Conservation (phyloP, 805 yeast genomes). For the Saccharomycopsis javanensis region DNA sequence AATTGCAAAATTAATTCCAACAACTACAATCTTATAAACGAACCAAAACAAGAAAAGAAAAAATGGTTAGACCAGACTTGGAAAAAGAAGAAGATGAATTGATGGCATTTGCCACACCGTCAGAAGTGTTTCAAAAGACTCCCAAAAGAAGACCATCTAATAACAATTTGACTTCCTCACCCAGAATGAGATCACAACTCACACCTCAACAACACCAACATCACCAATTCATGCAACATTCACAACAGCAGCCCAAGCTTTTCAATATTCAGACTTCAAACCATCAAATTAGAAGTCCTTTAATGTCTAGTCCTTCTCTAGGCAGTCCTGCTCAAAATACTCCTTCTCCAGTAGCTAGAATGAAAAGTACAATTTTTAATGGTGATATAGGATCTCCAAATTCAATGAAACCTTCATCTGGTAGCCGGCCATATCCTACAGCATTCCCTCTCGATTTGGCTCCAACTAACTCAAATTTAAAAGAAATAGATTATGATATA, state of each 20-base stretch:
- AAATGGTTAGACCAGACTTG: background rate
- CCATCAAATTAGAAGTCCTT: background rate
- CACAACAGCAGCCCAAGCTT: slow-evolving; percentile 4
- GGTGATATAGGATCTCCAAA: slow-evolving; percentile 1
- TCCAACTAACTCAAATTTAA: slow-evolving; percentile 9
- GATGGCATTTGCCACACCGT: background rate
- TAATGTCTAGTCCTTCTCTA: background rate
- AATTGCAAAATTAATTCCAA: too few species aligned
- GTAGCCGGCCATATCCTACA: slow-evolving; percentile 15
- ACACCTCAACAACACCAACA: background rate
- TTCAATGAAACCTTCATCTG: background rate
- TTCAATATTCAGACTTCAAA: background rate
- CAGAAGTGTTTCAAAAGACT: background rate
- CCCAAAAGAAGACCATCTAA: background rate
- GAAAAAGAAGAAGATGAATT: slow-evolving; percentile 1
- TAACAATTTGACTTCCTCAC: background rate
- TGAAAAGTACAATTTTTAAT: slow-evolving; percentile 2
- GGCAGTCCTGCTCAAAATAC: background rate
- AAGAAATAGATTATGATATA: slow-evolving; percentile 9
- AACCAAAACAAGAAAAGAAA: background rate
- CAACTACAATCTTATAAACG: background rate
- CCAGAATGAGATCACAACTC: background rate
- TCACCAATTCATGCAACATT: background rate
- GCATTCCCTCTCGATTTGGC: slow-evolving; percentile 11
- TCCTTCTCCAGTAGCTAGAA: background rate